Conservation (phyloP, 1,284 basidiomycete genomes). For the Cryptococcus deneoformans region DNA sequence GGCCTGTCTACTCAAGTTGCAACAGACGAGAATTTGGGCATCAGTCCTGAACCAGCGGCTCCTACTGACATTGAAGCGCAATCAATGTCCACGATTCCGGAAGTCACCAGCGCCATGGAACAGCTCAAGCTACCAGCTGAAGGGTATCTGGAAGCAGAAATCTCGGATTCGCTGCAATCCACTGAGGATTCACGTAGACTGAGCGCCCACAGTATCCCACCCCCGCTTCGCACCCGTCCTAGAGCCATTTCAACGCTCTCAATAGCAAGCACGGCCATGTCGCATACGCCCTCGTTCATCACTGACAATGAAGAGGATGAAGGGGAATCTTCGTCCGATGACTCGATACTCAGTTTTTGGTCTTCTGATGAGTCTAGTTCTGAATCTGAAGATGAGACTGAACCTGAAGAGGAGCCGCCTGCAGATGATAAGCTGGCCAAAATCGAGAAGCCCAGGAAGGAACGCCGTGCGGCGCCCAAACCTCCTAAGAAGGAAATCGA, state of each 20-base stretch:
- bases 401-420: slow-evolving; percentile 39
- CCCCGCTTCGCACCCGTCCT: neutral
- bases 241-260: slow-evolving; percentile 12
- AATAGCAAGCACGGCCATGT: neutral
- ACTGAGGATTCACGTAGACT: neutral
- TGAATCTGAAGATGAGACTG: slow-evolving; percentile 35
- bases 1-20: too few relatives aligned
- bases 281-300: slow-evolving; percentile 2
- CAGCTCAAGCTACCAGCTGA: too few relatives aligned
- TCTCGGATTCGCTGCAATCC: neutral
- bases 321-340: slow-evolving; percentile 30
- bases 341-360: slow-evolving; percentile 41
- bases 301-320: slow-evolving; percentile 32
- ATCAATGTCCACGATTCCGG: too few relatives aligned
- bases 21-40: too few relatives aligned
- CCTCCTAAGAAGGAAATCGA: slow-evolving; percentile 12
- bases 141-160: neutral
- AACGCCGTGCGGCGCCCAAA: slow-evolving; percentile 1
- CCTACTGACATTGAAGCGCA: too few relatives aligned
- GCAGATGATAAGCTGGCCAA: slow-evolving; percentile 38
- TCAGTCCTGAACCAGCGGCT: too few relatives aligned
- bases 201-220: neutral
- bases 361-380: slow-evolving; percentile 42
- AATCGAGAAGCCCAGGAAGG: slow-evolving; percentile 42
- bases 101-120: too few relatives aligned